phyloP scores from a whole-genome alignment of 2,329 filamentous ascomycete genomes.

The Paracorniculantispora psalliotae region DNA sequence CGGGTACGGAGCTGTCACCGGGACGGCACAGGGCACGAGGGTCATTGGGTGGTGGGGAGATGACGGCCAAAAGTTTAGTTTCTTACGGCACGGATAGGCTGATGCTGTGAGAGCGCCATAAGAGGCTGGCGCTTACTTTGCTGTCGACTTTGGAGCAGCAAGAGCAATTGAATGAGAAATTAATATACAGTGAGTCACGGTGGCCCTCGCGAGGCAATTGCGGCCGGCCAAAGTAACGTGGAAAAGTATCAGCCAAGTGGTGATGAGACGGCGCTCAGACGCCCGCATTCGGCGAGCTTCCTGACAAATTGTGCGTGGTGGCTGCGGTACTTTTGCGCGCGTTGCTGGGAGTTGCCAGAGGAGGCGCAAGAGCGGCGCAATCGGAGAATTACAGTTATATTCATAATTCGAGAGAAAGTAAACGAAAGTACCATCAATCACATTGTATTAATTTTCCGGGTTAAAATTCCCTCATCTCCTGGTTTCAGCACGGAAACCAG shows the following conservation, averaged over 20 bases:
- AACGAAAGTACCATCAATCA: not conserved
- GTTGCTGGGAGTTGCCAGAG: too few species aligned
- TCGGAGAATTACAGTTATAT: not conserved
- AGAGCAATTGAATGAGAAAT: too few species aligned
- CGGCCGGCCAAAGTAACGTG: not conserved
- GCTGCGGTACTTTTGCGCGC: constrained; percentile 4
- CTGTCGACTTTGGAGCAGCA: too few species aligned
- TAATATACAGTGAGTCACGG: too few species aligned
- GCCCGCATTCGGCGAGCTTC: not conserved
- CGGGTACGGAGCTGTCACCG: not conserved
- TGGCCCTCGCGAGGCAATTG: too few species aligned
- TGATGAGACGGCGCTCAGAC: not conserved
- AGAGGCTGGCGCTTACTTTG: too few species aligned
- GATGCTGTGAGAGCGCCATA: too few species aligned
- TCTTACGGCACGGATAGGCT: too few species aligned
- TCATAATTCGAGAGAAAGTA: not conserved
- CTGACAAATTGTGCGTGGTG: constrained; percentile 5
- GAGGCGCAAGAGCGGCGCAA: too few species aligned
- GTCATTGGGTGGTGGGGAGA: not conserved
- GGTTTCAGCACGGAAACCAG: not conserved
- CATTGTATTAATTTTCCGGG: not conserved
- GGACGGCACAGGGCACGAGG: not conserved
- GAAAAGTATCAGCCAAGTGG: not conserved
- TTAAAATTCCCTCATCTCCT: not conserved
- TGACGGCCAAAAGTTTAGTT: not conserved